Base-by-base conservation (phyloP, 2,329 filamentous ascomycete genomes). In the Calycina marina region DNA sequence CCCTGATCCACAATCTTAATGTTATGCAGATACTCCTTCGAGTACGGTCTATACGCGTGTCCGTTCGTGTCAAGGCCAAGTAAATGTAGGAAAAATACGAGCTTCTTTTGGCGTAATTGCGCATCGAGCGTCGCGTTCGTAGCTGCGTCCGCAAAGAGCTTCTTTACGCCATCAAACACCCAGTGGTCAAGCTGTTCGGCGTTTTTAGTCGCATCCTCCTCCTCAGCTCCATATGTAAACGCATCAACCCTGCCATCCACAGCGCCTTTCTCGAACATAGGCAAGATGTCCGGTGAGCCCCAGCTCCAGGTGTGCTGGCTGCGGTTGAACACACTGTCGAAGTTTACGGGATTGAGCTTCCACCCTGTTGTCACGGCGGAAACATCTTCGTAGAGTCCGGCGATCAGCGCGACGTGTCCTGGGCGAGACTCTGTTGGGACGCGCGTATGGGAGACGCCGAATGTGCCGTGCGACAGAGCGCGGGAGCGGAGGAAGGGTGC, bases 291-390 rank as follows among this genome's bases (percentile, higher is more conserved):
- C 1, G 90, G 90, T 51, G 86, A 94, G 2, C 90, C 90, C 90
- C 90, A 98, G 56, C 86, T 93, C 90, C 90, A 98, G 5, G 92
- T 98, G 58, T 98, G 92, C 28, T 78, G 68, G 52, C 88, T 96
- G 40, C 83, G 74, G 55, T 98, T 98, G 69, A 98, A 98, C 8
- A 98, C 85, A 50, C 88, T 96, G 60, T 98, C 90, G 50, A 98
- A 98, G 52, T 96, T 81, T 50, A 98, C 90, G 0, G 90, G 90
- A 53, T 98, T 98, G 46, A 94, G 62, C 59, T 98, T 96, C 90
- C 90, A 98, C 11, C 90, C 90, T 1, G 92, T 98, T 17, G 81
- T 93, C 13, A 98, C 90, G 2, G 90, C 81, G 18, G 90, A 96
- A 2, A 98, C 90, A 62, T 98, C 90, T 57, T 98, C 90, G 53